Conservation (phyloP, 805 yeast species). For the Yarrowia keelungensis region DNA sequence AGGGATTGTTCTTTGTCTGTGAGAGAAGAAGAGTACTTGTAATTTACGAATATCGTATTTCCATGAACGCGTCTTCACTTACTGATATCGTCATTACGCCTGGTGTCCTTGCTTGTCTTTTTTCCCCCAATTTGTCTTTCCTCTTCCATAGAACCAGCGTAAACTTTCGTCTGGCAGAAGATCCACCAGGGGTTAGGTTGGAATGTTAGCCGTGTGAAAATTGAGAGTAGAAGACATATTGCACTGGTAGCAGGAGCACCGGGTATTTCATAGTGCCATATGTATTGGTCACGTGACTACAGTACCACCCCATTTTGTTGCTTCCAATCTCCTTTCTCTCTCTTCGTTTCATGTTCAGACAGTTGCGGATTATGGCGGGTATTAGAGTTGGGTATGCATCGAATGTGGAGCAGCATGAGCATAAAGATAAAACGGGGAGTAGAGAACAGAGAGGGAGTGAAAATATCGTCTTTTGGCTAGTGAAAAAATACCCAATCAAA, state of each 20-base stretch:
- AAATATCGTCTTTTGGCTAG: too few species aligned
- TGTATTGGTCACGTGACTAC: neutral
- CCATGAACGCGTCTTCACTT: too few species aligned
- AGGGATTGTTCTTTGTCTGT: too few species aligned
- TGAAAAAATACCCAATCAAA: too few species aligned
- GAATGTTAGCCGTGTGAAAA: constrained; percentile 6
- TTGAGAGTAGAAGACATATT: too few species aligned
- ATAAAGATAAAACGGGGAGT: neutral
- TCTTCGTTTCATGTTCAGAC: constrained; percentile 1
- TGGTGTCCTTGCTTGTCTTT: neutral
- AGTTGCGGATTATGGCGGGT: constrained; percentile 16
- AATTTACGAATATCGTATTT: too few species aligned
- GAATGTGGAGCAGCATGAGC: constrained; percentile 20
- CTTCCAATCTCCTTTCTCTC: neutral
- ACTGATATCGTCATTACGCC: too few species aligned
- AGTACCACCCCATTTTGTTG: neutral
- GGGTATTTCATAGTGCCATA: too few species aligned
- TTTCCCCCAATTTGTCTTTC: neutral
- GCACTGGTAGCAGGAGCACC: too few species aligned
- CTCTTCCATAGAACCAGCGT: too few species aligned
- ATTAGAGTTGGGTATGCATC: constrained; percentile 32
- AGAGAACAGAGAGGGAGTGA: too few species aligned
- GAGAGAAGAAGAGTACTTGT: too few species aligned
- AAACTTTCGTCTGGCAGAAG: neutral
- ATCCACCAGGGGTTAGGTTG: constrained; percentile 20